These are phyloP conservation scores for Fraxinus sp. DNA, from an alignment of 305 asterid genomes.

Conservation along the genomic window DNA sequence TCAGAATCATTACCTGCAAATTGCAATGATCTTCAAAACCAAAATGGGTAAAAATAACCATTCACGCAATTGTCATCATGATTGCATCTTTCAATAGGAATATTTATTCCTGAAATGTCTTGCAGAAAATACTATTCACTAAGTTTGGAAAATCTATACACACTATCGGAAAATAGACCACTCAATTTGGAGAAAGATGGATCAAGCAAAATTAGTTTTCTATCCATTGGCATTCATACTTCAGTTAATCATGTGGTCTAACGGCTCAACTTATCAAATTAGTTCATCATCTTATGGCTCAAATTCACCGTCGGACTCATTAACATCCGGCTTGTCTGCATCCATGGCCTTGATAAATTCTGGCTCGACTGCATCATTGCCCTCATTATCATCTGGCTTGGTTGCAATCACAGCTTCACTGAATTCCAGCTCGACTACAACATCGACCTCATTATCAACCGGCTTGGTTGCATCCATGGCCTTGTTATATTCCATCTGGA, in stretches of 20 bases:
- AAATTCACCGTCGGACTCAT: background rate
- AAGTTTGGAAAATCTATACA: background rate
- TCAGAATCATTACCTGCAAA: background rate
- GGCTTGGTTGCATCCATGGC: background rate
- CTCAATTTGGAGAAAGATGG: background rate
- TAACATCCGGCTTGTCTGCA: background rate
- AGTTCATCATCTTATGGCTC: background rate
- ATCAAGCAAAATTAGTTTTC: background rate
- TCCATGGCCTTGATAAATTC: background rate
- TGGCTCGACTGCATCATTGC: conserved; percentile 6
- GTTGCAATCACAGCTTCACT: background rate
- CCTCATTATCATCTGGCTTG: background rate
- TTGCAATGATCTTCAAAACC: background rate
- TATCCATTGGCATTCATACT: background rate
- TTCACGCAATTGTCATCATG: background rate
- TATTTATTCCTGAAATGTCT: background rate
- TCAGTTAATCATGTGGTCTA: background rate
- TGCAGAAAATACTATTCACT: background rate
- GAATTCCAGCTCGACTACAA: background rate
- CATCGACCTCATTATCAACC: background rate
- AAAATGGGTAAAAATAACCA: background rate
- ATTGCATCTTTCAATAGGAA: background rate
- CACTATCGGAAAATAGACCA: background rate
- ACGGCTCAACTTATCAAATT: background rate
- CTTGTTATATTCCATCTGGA: background rate